These are phyloP conservation scores for Medicago lupulina DNA, from an alignment of 306 rosid genomes.

Conservation along the genomic window DNA sequence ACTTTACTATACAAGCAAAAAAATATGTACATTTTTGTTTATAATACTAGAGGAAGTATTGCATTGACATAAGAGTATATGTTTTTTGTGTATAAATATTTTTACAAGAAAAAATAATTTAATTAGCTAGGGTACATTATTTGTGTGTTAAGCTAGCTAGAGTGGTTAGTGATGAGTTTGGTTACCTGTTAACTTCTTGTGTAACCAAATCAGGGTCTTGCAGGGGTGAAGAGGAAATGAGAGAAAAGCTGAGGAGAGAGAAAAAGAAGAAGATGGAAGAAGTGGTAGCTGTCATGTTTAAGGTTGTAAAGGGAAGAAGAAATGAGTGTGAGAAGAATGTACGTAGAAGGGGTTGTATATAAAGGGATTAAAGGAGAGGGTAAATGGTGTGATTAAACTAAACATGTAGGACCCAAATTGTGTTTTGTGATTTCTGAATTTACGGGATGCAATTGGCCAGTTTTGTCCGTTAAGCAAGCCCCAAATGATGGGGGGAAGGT, in stretches of 20 bases:
- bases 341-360: slow-evolving; percentile 54
- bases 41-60: not conserved
- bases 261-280: slow-evolving; percentile 48
- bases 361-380: slow-evolving; percentile 58
- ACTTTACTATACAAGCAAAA: not conserved
- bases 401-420: slow-evolving; percentile 64
- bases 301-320: not conserved
- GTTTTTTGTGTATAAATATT: too few relatives aligned
- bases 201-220: slow-evolving; percentile 67
- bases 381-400: slow-evolving; percentile 73
- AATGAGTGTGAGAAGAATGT: slow-evolving; percentile 29
- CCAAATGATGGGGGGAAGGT: slow-evolving; percentile 47
- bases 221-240: slow-evolving; percentile 61
- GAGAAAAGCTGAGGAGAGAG: slow-evolving; percentile 52
- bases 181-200: slow-evolving; percentile 79
- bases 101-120: not conserved
- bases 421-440: slow-evolving; percentile 73
- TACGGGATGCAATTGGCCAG: slow-evolving; percentile 69
- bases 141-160: not conserved
- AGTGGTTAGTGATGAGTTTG: not conserved
- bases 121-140: slow-evolving; percentile 16
- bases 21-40: not conserved
- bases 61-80: not conserved
- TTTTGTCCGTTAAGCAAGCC: slow-evolving; percentile 84
- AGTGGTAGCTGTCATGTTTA: slow-evolving; percentile 32